Evolutionary conservation across 768 basidiomycete species (phyloP).

Genomic region (Lentinus brumalis): DNA sequence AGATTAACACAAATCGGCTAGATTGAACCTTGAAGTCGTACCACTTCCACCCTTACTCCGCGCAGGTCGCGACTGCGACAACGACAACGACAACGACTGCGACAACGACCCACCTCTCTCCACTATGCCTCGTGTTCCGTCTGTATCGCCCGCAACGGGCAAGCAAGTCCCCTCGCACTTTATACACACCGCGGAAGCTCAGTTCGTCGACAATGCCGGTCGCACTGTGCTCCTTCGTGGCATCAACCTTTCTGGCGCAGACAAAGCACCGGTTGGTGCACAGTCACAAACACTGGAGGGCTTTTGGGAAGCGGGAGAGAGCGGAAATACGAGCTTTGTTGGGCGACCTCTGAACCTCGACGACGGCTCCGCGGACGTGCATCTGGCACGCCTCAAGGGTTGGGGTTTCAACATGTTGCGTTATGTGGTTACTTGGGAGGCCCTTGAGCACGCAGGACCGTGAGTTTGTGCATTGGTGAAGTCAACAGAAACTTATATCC

Average conservation of each 20-base stretch:
- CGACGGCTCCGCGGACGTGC: slow-evolving; percentile 82
- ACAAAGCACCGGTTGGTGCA: slow-evolving; percentile 77
- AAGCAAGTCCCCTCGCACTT: slow-evolving; percentile 47
- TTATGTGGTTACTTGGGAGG: slow-evolving; percentile 92
- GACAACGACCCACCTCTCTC: background rate
- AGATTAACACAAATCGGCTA: too few species aligned
- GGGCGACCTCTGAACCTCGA: slow-evolving; percentile 82
- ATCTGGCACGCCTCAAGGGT: slow-evolving; percentile 78
- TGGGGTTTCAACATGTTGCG: slow-evolving; percentile 94
- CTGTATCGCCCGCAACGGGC: slow-evolving; percentile 59
- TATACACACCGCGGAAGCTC: slow-evolving; percentile 65
- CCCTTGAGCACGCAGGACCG: slow-evolving; percentile 93
- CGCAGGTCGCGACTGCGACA: background rate
- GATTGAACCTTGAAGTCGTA: too few species aligned
- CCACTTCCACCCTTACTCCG: background rate
- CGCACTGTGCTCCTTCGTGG: slow-evolving; percentile 85
- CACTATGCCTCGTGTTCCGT: slow-evolving; percentile 58
- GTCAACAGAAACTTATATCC: slow-evolving; percentile 2
- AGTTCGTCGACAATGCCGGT: slow-evolving; percentile 74
- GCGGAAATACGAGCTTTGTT: slow-evolving; percentile 68
- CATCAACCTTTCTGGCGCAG: slow-evolving; percentile 90
- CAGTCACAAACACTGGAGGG: slow-evolving; percentile 69
- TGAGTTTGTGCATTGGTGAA: slow-evolving; percentile 48
- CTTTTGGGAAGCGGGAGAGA: slow-evolving; percentile 83
- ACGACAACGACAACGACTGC: background rate